phyloP scores from a whole-genome alignment of 1,284 basidiomycete genomes.

The Vanrija pseudolonga region DNA sequence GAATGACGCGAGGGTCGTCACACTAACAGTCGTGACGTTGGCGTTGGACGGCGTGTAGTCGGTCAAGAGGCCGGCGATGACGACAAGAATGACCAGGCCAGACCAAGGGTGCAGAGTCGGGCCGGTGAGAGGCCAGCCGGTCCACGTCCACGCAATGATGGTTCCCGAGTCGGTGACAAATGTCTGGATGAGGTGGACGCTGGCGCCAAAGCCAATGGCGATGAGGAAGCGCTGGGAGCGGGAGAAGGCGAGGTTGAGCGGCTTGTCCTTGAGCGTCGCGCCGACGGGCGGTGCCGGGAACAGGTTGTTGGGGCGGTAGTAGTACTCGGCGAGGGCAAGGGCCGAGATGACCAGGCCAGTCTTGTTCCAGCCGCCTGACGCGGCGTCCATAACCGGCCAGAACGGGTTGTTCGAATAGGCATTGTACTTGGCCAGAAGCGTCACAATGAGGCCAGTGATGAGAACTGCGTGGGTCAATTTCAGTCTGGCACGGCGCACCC shows the following conservation, averaged over 20 bases:
- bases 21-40: not conserved
- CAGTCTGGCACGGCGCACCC: slow-evolving; percentile 37
- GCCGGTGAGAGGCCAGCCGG: slow-evolving; percentile 73
- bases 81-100: slow-evolving; percentile 63
- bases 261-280: slow-evolving; percentile 11
- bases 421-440: slow-evolving; percentile 69
- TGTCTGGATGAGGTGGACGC: slow-evolving; percentile 74
- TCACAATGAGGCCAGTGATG: slow-evolving; percentile 63
- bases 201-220: slow-evolving; percentile 62
- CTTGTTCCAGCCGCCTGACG: slow-evolving; percentile 69
- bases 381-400: slow-evolving; percentile 71
- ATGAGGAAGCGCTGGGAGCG: slow-evolving; percentile 16
- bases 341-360: slow-evolving; percentile 55
- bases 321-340: slow-evolving; percentile 40
- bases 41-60: slow-evolving; percentile 44
- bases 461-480: slow-evolving; percentile 53
- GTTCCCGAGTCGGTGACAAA: slow-evolving; percentile 76
- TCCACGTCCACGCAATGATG: slow-evolving; percentile 86
- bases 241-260: slow-evolving; percentile 1
- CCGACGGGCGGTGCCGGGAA: slow-evolving; percentile 31
- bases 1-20: slow-evolving; percentile 29
- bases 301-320: slow-evolving; percentile 31
- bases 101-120: slow-evolving; percentile 73
- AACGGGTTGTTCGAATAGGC: slow-evolving; percentile 82
- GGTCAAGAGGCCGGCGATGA: slow-evolving; percentile 57